Evolutionary conservation across 2,329 filamentous ascomycete species (phyloP).

Genomic region (Colletotrichum destructivum): DNA sequence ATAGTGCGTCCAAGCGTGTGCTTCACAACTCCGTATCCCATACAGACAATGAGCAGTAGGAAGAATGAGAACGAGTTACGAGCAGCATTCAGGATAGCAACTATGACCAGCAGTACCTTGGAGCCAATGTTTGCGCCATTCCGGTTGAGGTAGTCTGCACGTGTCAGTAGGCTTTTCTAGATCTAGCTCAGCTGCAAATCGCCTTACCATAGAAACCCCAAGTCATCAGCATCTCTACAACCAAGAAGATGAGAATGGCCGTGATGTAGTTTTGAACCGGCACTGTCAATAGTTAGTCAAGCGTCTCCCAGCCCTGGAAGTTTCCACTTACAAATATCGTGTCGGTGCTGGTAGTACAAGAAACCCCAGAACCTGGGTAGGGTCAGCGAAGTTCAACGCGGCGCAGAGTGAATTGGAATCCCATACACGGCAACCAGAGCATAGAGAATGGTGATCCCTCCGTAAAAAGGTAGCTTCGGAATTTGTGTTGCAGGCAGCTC

Average conservation of each 20-base stretch:
- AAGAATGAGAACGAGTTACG: slow-evolving; percentile 99
- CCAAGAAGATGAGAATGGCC: slow-evolving; percentile 93
- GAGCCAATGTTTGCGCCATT: slow-evolving; percentile 87
- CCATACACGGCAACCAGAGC: slow-evolving; percentile 82
- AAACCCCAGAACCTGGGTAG: slow-evolving; percentile 85
- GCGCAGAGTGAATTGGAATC: slow-evolving; percentile 38
- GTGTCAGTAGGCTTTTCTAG: slow-evolving; percentile 51
- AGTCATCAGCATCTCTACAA: slow-evolving; percentile 97
- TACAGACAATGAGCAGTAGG: slow-evolving; percentile 96
- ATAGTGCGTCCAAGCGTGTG: slow-evolving; percentile 92
- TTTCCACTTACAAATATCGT: slow-evolving; percentile 72
- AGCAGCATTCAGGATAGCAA: slow-evolving; percentile 93
- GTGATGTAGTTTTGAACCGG: slow-evolving; percentile 99
- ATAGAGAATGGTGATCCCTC: slow-evolving; percentile 93
- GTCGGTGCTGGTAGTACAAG: slow-evolving; percentile 93
- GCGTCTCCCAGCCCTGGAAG: neutral
- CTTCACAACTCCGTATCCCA: slow-evolving; percentile 99
- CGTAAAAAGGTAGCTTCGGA: slow-evolving; percentile 97
- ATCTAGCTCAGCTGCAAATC: neutral
- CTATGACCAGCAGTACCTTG: slow-evolving; percentile 89
- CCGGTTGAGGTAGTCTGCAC: slow-evolving; percentile 88
- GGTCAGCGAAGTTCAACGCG: slow-evolving; percentile 42
- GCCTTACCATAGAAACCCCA: slow-evolving; percentile 93
- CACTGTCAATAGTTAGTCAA: slow-evolving; percentile 64
- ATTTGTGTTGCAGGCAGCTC: slow-evolving; percentile 97